Conservation (phyloP, 495 filamentous ascomycete genomes). For the Trichoderma parareesei region DNA sequence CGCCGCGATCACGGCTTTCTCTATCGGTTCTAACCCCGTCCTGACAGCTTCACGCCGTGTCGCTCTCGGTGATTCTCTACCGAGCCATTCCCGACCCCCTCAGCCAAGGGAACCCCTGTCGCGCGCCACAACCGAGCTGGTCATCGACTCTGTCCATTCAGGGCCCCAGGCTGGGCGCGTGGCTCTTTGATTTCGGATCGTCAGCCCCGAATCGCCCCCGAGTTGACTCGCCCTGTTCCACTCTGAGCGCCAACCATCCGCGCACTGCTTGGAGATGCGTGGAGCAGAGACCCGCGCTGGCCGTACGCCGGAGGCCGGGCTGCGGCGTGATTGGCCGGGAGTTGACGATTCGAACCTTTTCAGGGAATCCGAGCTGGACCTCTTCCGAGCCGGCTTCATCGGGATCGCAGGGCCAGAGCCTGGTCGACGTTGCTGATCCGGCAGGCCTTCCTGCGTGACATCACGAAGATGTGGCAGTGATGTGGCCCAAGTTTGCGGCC, state of each 20-base stretch:
- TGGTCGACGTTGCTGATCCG: background rate
- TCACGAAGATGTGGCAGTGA: background rate
- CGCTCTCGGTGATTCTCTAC: background rate
- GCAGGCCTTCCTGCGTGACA: background rate
- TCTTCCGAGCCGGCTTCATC: background rate
- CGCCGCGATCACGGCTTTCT: background rate
- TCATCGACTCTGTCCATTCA: background rate
- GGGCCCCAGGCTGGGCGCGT: background rate
- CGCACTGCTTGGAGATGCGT: background rate
- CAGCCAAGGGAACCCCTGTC: background rate
- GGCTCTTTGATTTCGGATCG: background rate
- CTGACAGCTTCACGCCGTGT: background rate
- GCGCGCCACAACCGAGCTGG: background rate
- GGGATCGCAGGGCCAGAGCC: slow-evolving; percentile 1
- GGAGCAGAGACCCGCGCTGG: background rate
- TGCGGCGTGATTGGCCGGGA: slow-evolving; percentile 3
- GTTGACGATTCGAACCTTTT: background rate
- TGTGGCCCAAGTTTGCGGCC: background rate
- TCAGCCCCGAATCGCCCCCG: background rate
- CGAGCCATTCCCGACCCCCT: background rate
- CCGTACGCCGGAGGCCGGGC: slow-evolving; percentile 4
- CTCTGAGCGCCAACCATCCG: background rate
- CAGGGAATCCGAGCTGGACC: background rate
- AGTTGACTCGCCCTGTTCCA: background rate
- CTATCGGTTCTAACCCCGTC: background rate